Percentiles rank a stretch among this genome's conserved stretches.
Conservation (phyloP, 2,329 filamentous ascomycete species). For the Pseudogymnoascus sp. region DNA sequence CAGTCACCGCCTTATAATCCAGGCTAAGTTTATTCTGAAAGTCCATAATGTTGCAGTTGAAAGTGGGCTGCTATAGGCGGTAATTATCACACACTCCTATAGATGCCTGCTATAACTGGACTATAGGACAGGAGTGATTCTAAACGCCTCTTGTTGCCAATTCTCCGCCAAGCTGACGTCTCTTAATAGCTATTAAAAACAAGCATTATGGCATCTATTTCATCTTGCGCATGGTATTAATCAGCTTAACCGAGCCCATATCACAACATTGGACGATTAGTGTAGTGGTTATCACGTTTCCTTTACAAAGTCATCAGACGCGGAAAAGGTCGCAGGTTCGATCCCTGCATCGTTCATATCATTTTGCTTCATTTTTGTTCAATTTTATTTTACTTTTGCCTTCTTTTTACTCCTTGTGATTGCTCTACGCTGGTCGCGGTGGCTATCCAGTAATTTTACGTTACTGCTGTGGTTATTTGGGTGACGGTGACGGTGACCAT, state of each 20-base stretch:
- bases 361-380: slow-evolving; percentile 7
- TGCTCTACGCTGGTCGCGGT: background rate
- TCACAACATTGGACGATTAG: slow-evolving; percentile 7
- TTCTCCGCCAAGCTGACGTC: background rate
- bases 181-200: background rate
- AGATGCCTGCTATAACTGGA: background rate
- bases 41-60: background rate
- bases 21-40: background rate
- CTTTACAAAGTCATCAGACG: slow-evolving; percentile 12
- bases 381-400: slow-evolving; percentile 3
- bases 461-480: background rate
- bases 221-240: background rate
- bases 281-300: slow-evolving; percentile 14
- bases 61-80: background rate
- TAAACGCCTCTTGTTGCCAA: background rate
- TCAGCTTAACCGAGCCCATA: background rate
- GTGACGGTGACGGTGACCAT: background rate
- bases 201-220: background rate
- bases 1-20: background rate
- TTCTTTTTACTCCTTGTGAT: background rate
- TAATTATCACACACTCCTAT: background rate
- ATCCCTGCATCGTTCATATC: slow-evolving; percentile 14
- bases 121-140: background rate
- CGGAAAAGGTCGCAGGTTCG: slow-evolving; percentile 15
- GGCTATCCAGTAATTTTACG: background rate